Percentiles rank a stretch among this genome's conserved stretches.
Evolutionary conservation across 257 asterid species (phyloP).

Genomic region (Thymus mandschuricus): DNA sequence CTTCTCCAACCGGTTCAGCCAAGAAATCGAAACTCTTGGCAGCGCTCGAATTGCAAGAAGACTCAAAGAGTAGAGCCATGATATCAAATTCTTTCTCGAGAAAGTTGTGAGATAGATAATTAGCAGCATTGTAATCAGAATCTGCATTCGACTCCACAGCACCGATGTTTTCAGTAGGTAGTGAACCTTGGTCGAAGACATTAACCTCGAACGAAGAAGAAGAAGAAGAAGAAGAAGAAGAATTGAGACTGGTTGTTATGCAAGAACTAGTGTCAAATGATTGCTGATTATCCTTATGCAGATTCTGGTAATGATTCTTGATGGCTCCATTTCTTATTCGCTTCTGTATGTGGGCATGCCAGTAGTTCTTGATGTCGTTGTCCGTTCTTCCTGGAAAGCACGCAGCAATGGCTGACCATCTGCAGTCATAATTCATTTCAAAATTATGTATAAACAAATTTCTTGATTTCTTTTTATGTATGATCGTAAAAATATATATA

Average conservation of each 20-base stretch:
- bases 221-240: background rate
- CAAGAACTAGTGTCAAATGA: background rate
- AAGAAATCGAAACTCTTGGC: background rate
- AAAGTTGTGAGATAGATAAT: background rate
- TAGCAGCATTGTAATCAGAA: background rate
- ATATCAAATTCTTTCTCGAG: background rate
- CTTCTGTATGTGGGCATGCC: conserved; percentile 54
- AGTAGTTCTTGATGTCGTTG: conserved; percentile 55
- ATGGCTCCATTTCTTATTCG: background rate
- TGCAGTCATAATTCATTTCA: background rate
- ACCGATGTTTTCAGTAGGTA: background rate
- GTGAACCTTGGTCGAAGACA: background rate
- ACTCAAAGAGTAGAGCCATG: background rate
- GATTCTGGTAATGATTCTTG: too few relatives aligned
- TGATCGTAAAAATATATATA: background rate
- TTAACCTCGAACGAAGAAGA: background rate
- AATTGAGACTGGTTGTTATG: background rate
- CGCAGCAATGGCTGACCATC: conserved; percentile 60
- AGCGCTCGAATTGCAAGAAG: background rate
- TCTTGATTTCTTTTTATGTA: background rate
- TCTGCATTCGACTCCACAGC: background rate
- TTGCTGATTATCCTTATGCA: background rate
- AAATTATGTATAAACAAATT: too few relatives aligned
- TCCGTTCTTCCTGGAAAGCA: conserved; percentile 54
- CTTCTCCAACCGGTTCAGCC: conserved; percentile 20